Evolutionary conservation across 2,329 filamentous ascomycete genomes (phyloP).

Genomic region (Fusarium keratoplasticum): DNA sequence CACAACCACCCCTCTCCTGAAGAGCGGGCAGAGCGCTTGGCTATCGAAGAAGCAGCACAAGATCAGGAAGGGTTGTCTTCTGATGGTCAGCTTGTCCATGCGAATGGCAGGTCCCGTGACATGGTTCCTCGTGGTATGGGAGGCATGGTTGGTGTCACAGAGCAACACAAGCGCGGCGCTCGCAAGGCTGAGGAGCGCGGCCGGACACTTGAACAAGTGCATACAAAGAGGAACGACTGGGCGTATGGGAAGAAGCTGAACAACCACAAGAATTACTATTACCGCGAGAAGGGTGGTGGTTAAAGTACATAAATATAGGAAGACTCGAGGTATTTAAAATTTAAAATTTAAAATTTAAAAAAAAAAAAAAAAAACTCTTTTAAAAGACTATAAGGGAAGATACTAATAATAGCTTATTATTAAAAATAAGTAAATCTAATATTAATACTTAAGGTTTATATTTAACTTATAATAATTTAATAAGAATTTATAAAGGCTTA

Average conservation of each 20-base stretch:
- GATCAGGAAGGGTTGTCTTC: slow-evolving; percentile 47
- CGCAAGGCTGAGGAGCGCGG: slow-evolving; percentile 75
- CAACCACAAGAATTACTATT: slow-evolving; percentile 74
- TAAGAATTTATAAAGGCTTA: no score
- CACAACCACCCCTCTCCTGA: slow-evolving; percentile 83
- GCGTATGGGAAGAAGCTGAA: slow-evolving; percentile 80
- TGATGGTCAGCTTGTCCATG: slow-evolving; percentile 49
- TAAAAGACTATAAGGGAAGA: background rate
- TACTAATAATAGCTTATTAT: no score
- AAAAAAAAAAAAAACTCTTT: background rate
- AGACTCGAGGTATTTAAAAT: background rate
- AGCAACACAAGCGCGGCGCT: slow-evolving; percentile 79
- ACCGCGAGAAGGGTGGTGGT: slow-evolving; percentile 60
- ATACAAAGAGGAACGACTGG: slow-evolving; percentile 73
- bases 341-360: background rate
- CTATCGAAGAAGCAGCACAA: slow-evolving; percentile 61
- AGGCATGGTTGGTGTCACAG: slow-evolving; percentile 82
- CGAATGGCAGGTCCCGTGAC: slow-evolving; percentile 61
- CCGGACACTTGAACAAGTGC: slow-evolving; percentile 71
- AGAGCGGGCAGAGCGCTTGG: slow-evolving; percentile 77
- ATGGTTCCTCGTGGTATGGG: slow-evolving; percentile 76
- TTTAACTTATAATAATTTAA: no score
- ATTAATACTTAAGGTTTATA: no score
- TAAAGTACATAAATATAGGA: slow-evolving; percentile 39
- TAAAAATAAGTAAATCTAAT: no score